Evolutionary conservation across 331 rosid genomes (phyloP).

Genomic region (Quercus tomentella): DNA sequence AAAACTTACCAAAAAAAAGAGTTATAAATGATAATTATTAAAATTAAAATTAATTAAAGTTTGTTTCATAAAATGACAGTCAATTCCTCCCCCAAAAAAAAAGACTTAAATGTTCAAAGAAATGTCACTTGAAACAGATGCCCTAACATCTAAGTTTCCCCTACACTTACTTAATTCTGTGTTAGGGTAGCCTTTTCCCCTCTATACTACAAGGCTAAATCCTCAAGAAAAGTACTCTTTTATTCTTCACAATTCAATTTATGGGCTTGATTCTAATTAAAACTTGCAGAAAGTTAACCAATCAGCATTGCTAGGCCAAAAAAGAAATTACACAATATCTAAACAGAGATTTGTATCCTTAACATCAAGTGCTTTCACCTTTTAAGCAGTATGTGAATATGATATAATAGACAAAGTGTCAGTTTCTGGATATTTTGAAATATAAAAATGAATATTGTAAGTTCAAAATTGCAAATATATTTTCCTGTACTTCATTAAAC

Average conservation of each 20-base stretch:
- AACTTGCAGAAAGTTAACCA: slow-evolving; percentile 8
- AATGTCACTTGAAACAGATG: slow-evolving; percentile 9
- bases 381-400: slow-evolving; percentile 9
- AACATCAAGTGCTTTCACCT: slow-evolving; percentile 9
- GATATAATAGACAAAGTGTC: slow-evolving; percentile 1
- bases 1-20: too few relatives aligned
- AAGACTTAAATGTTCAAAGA: slow-evolving; percentile 1
- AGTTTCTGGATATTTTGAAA: slow-evolving; percentile 1
- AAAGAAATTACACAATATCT: background rate
- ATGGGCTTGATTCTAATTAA: background rate
- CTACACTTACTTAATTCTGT: background rate
- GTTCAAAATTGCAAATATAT: background rate
- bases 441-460: background rate
- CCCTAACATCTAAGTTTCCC: slow-evolving; percentile 11
- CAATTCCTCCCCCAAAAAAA: background rate
- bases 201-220: slow-evolving; percentile 8
- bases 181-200: slow-evolving; percentile 8
- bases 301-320: slow-evolving; percentile 2
- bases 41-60: background rate
- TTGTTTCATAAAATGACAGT: slow-evolving; percentile 1
- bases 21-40: background rate
- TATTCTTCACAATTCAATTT: background rate
- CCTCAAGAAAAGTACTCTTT: background rate
- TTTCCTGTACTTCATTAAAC: background rate
- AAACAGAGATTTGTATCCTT: slow-evolving; percentile 1